Evolutionary conservation across 2,329 filamentous ascomycete genomes (phyloP), one percentile per base, ranked within the genome.

Genomic region (Ophiostoma triangulosporum): DNA sequence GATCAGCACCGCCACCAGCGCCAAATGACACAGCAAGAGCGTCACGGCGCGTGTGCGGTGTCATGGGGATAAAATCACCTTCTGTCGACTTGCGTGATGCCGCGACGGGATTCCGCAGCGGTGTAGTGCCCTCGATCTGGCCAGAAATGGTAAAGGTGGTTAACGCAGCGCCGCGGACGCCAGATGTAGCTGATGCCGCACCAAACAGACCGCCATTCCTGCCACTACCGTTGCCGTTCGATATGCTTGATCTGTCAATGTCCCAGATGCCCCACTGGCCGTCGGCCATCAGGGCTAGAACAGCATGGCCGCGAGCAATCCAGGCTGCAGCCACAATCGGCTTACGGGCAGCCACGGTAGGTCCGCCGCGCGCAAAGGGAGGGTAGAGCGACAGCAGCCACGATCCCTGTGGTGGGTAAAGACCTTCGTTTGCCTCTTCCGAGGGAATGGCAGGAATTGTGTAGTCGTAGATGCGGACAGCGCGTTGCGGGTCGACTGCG

Each of bases 201-300:
- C 69, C 73, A 24, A 78, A 71, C 4, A 79, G 64, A 2, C 50
- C 33, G 61, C 59, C 46, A 57, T 59, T 43, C 14, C 43, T 51
- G 15, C 38, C 38, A 7, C 11, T 22, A 15, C 40, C 26, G 29
- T 6, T 38, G 22, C 12, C 32, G 24, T 14, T 14, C 1, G 59
- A 54, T 33, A 71, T 64, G 1, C 74, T 75, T 29, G 71, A 71
- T 7, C 78, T 77, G 57, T 83, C 77, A 45, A 84, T 71, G 60
- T 84, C 80, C 80, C 80, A 84, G 32, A 84, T 76, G 14, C 78
- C 81, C 81, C 81, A 84, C 62, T 80, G 79, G 6, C 80, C 81
- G 59, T 84, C 81, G 1, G 76, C 75, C 3, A 83, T 67, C 2
- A 84, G 68, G 1, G 72, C 70, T 38, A 84, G 66, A 27, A 84